Evolutionary conservation across 805 yeast genomes (phyloP), one percentile per base, ranked within the genome.

Genomic region (Yamadazyma nakazawae): DNA sequence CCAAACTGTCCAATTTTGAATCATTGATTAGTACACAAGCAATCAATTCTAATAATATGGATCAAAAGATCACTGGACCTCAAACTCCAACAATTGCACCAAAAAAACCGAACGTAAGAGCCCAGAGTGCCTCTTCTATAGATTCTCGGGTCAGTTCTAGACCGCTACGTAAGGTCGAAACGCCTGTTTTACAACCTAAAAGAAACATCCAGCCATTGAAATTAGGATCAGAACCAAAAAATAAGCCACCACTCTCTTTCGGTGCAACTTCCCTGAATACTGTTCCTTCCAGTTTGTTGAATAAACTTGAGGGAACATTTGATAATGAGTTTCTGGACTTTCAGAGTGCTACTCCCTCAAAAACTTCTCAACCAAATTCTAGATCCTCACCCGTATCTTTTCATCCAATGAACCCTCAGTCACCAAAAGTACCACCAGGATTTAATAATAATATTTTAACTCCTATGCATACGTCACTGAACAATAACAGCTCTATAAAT

Each of bases 1-100:
- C 17, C 2, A 30, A 31, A 1, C 13, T 14, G 6, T 40, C 42
- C 5, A 30, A 40, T 31, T 67, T 70, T 48, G 63, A 62, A 26
- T 51, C 68, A 0, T 57, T 70, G 37, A 58, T 70, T 18, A 59
- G 61, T 36, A 59, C 61, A 14, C 70, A 68, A 36, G 7, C 46
- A 2, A 45, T 52, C 12, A 52, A 42, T 13, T 14, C 47, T 11
- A 47, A 47, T n/a, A 48, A 39, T 17, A 36, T 48, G 38, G 54
- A 51, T 5, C 42, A n/a, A n/a, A 42, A 21, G 26, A 8, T n/a
- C 2, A 10, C 24, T 37, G 47, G 38, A 2, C 50, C 52, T 18
- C 41, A 19, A 19, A 40, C 46, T 7, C 34, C 47, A 6, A 32
- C 26, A 21, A 45, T 38, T 47, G 37, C 17, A 28, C 43, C 47